Base-by-base conservation (phyloP, 2,329 filamentous ascomycete genomes). In the Paracamarosporium sp. region DNA sequence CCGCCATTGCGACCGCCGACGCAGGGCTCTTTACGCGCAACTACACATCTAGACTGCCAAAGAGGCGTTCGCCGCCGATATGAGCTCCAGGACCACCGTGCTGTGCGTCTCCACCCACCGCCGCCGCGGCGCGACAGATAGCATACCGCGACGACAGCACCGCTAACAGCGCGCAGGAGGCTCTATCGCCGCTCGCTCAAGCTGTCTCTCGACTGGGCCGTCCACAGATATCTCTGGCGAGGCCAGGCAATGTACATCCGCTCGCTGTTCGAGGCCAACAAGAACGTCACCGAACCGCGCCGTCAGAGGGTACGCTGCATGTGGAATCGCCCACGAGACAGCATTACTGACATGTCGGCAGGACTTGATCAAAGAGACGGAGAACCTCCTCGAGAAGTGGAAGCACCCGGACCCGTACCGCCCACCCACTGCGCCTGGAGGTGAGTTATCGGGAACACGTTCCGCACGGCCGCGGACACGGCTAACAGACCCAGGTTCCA, bases 391-490 rank as follows among this genome's bases (percentile, higher is more conserved):
- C 62, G 88, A 95, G 72, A 91, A 89, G 78, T 99, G 94, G 94
- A 98, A 98, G 81, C 95, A 99, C 74, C 95, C 95, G 3, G 95
- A 99, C 77, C 93, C 95, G 30, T 98, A 97, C 77, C 83, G 86
- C 67, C 87, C 90, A 64, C 95, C 95, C 13, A 96, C 92, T 40
- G 94, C 95, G 36, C 95, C 95, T 11, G 95, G 95, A 85, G 95
- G 94, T 95, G 85, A 52, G 66, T 62, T 57, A 33, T 53, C 52
- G 12, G 25, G 5, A 22, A 27, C 40, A 25, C 38, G 33, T 17
- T 13, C 44, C 44, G 27, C 33, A 50, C 53, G 38, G 36, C 36
- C 50, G 43, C 65, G 63, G 63, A 67, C 63, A 61, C 44, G 55
- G 62, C 61, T 64, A 62, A 66, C 58, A 47, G 55, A 60, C 59